Evolutionary conservation across 192 early-diverging fungal genomes (phyloP), one percentile per base, ranked within the genome.

Genomic region (Pilaira anomala): DNA sequence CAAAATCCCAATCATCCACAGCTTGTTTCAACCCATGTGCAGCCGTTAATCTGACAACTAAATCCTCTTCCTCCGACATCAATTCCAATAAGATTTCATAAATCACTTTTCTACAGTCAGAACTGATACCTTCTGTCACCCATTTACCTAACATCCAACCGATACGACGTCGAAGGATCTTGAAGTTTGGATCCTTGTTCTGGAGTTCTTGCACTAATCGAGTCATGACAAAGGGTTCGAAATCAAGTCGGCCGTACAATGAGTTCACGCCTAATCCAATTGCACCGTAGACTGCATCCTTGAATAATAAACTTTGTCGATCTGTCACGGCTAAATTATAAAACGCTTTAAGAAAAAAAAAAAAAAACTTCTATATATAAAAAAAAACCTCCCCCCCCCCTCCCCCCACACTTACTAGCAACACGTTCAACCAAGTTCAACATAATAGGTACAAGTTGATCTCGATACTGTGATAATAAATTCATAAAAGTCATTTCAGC

Each of bases 1-100:
- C 89, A 78, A 95, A 95, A 59, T 93, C 91, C 90, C 90, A 93
- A 63, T 96, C 93, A 55, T 93, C 92, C 25, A 97, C 76, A 39
- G 88, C 85, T 26, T 60, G 65, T 45, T 78, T 63, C 3, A 96
- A 68, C 33, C 84, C 85, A 6, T 82, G 69, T 13, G 88, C 80
- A 12, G 93, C 86, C 13, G 89, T 85, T 42, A 96, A 78, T 3
- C 92, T 85, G 39, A 96, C 91, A 40, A 91, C 85, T 67, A 93
- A 66, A 28, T 92, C 90, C 65, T 92, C 86, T n/a, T 84, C 77
- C 1, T 78, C 66, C n/a, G 65, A 61, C 67, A 91, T 78, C 2
- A 94, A 71, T 36, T 83, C 80, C 19, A 94, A 50, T 66, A 97
- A 78, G 14, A 88, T 73, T 33, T 77, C 71, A 72, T 96, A 97